These are phyloP conservation scores for Gnetum montanum DNA, from an alignment of 75 land plant genomes.

Conservation along the genomic window DNA sequence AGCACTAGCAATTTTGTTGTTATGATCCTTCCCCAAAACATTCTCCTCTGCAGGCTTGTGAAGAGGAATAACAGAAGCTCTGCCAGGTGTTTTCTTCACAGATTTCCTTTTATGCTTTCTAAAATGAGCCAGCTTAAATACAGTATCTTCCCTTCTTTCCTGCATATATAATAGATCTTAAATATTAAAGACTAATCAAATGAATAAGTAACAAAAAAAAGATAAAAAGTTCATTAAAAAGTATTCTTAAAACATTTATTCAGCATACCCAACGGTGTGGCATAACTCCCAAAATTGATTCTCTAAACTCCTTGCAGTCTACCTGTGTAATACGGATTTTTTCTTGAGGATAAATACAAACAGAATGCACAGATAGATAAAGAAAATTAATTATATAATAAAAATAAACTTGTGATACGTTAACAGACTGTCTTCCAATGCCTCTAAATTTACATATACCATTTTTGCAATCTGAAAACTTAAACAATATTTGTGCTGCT, in stretches of 20 bases:
- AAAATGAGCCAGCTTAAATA: conserved; percentile 66
- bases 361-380: too few relatives aligned
- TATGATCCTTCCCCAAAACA: conserved; percentile 73
- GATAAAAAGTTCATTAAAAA: background rate
- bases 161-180: conserved; percentile 11
- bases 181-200: background rate
- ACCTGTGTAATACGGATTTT: too few relatives aligned
- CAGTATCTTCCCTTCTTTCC: conserved; percentile 92
- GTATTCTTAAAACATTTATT: background rate
- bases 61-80: conserved; percentile 11
- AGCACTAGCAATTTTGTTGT: conserved; percentile 57
- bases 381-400: too few relatives aligned
- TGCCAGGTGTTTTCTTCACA: conserved; percentile 62
- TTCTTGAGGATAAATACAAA: too few relatives aligned
- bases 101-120: conserved; percentile 76
- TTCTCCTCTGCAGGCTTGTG: conserved; percentile 67
- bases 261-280: conserved; percentile 92
- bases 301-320: conserved; percentile 89
- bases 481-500: too few relatives aligned
- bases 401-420: too few relatives aligned
- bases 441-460: too few relatives aligned
- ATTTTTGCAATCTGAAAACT: too few relatives aligned
- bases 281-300: conserved; percentile 90
- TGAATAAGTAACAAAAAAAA: too few relatives aligned
- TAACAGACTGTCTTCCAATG: too few relatives aligned